Evolutionary conservation across 2,329 filamentous ascomycete species (phyloP).

Genomic region (Monosporascus sp.): DNA sequence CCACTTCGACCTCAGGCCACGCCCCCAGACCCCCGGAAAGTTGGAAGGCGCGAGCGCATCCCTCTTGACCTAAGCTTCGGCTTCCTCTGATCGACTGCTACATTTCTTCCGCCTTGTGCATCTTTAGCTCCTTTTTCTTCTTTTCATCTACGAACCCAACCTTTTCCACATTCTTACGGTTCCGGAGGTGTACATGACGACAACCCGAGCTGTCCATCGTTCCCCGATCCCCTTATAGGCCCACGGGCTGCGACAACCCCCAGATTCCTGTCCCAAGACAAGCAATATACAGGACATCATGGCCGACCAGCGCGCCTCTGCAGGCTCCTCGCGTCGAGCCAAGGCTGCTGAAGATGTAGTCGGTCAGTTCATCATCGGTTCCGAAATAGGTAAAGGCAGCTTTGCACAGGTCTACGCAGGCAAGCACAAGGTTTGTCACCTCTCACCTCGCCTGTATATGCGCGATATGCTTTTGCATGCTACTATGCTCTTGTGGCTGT

Average conservation of each 20-base stretch:
- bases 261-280: constrained; percentile 27
- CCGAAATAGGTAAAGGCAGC: constrained; percentile 94
- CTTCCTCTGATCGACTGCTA: not conserved
- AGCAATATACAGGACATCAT: constrained; percentile 28
- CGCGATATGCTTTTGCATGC: constrained; percentile 5
- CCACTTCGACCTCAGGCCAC: not conserved
- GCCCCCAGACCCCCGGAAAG: too few relatives aligned
- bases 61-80: constrained; percentile 6
- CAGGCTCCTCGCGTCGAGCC: constrained; percentile 28
- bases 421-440: constrained; percentile 66
- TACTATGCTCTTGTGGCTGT: constrained; percentile 1
- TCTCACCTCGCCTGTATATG: constrained; percentile 3
- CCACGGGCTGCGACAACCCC: constrained; percentile 22
- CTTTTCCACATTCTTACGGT: constrained; percentile 10
- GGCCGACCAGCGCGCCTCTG: constrained; percentile 24
- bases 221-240: constrained; percentile 27
- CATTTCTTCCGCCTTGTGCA: constrained; percentile 21
- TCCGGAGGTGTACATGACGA: constrained; percentile 26
- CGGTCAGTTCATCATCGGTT: constrained; percentile 75
- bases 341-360: constrained; percentile 40
- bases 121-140: constrained; percentile 8
- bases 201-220: constrained; percentile 19
- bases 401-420: constrained; percentile 94
- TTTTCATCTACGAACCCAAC: constrained; percentile 5
- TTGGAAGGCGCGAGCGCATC: not conserved